These are phyloP conservation scores for Aureobasidium zeae DNA, from an alignment of 2,329 filamentous ascomycete species.

Conservation along the genomic window DNA sequence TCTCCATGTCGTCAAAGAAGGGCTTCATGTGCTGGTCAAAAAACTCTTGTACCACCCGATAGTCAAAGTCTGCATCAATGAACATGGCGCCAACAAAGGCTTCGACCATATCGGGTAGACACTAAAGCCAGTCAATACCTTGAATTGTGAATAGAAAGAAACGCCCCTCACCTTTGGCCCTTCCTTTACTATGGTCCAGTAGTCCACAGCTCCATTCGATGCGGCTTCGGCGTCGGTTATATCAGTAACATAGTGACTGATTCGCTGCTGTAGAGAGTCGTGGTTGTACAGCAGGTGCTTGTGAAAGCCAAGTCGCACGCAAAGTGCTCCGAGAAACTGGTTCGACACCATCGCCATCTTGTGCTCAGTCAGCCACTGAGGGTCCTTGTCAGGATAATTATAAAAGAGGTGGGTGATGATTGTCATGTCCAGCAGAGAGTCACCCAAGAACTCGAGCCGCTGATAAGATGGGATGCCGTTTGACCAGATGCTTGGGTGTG, in stretches of 20 bases:
- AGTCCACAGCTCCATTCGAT: constrained; percentile 49
- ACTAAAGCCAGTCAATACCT: constrained; percentile 24
- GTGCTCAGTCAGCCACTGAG: constrained; percentile 96
- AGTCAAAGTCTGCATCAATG: constrained; percentile 78
- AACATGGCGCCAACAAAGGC: constrained; percentile 84
- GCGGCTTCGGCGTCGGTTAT: constrained; percentile 46
- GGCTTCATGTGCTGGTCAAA: constrained; percentile 64
- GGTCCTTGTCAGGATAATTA: constrained; percentile 67
- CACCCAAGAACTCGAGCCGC: constrained; percentile 83
- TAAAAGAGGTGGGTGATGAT: constrained; percentile 76
- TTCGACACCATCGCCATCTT: constrained; percentile 99
- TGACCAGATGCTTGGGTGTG: constrained; percentile 58
- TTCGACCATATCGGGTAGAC: constrained; percentile 79
- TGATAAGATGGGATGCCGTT: constrained; percentile 83
- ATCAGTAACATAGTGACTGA: constrained; percentile 47
- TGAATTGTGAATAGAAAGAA: background rate
- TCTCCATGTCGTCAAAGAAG: constrained; percentile 75
- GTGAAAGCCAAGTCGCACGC: constrained; percentile 69
- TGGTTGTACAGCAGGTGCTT: constrained; percentile 51
- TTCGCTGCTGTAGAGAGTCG: constrained; percentile 44
- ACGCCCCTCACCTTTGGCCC: constrained; percentile 50
- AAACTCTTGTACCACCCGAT: constrained; percentile 61
- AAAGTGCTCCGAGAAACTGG: constrained; percentile 77
- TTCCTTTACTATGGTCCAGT: constrained; percentile 55
- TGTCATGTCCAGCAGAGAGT: constrained; percentile 77